Conservation (phyloP, 2,329 filamentous ascomycete genomes). For the Neoascochyta sp. region DNA sequence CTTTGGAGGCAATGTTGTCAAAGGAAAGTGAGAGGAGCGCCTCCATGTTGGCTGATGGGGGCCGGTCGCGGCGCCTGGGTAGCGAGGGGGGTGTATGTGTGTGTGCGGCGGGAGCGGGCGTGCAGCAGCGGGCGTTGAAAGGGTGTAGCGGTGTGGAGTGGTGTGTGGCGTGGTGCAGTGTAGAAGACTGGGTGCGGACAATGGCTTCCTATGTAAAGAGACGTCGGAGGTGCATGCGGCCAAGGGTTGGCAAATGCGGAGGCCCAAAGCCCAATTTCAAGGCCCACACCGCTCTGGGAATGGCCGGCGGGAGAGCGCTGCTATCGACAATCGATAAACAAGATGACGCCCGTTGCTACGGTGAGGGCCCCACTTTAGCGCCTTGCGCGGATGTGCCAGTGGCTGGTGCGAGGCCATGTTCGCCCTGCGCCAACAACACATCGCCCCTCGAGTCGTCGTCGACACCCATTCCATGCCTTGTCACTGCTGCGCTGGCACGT, state of each 20-base stretch:
- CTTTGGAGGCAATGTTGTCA: conserved; percentile 92
- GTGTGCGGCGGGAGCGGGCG: too few species aligned
- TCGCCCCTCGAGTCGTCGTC: too few species aligned
- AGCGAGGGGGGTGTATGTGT: too few species aligned
- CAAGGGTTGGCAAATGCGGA: conserved; percentile 24
- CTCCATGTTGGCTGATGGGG: conserved; percentile 62
- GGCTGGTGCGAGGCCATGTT: too few species aligned
- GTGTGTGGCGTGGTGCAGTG: conserved; percentile 6
- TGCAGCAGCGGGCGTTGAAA: too few species aligned
- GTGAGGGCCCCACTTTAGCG: conserved; percentile 9
- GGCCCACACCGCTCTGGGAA: conserved; percentile 13
- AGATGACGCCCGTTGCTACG: conserved; percentile 11
- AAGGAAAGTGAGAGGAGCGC: conserved; percentile 87
- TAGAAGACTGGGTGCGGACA: too few species aligned
- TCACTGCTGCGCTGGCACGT: too few species aligned
- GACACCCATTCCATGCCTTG: too few species aligned
- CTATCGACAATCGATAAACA: conserved; percentile 9
- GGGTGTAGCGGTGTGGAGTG: conserved; percentile 4
- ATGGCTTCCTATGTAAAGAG: too few species aligned
- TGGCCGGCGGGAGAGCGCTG: conserved; percentile 12
- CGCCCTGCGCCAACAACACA: too few species aligned
- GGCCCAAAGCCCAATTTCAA: conserved; percentile 16
- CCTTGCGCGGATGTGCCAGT: too few species aligned
- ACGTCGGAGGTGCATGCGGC: conserved; percentile 21
- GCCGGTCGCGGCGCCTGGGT: conserved; percentile 1